Evolutionary conservation across 495 filamentous ascomycete species (phyloP), one percentile per base, ranked within the genome.

Genomic region (Penicillium soppii): DNA sequence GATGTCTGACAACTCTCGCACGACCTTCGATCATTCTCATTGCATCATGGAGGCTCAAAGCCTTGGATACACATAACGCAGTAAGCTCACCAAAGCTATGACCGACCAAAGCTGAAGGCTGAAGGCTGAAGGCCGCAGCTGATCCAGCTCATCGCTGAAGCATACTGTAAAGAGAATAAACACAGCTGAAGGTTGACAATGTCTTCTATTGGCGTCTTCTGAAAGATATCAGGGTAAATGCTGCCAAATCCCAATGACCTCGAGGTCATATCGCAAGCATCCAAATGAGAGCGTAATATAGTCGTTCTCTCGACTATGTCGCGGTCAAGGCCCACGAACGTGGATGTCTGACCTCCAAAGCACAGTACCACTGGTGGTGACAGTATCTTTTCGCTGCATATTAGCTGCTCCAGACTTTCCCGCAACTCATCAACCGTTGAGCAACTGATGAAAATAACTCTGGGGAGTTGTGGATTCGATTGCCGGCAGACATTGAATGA

Each of bases 11-110:
- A 0, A 83, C 36, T 0, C 12, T 25, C 0, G 80, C 78, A 9
- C 82, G 69, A 0, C 54, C 64, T 4, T 63, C 50, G 7, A 85
- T 62, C 4, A 82, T 32, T 5, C 53, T 65, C 3, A 83, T 48
- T 0, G 63, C 59, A 43, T 78, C 72, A 0, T 39, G 7, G 0
- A 78, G 42, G 1, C 57, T 66, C 1, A 77, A 36, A 0, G 50
- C 30, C 0, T 67, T 71, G 8, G 74, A 63, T 1, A 80, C 38
- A 39, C 60, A 68, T 5, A 80, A 41, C 0, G 71, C 76, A 0
- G 72, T 76, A 6, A 79, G 45, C 41, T 80, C 68, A 2, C 74
- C 77, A 54, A 80, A 76, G 55, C 75, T 79, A 50, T 83, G 79
- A 0, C 80, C 80, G 13, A 81, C 55, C 1, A 82, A 58, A 2